Base-by-base conservation (phyloP, 352 stramenopile species). In the Phytophthora sp. region DNA sequence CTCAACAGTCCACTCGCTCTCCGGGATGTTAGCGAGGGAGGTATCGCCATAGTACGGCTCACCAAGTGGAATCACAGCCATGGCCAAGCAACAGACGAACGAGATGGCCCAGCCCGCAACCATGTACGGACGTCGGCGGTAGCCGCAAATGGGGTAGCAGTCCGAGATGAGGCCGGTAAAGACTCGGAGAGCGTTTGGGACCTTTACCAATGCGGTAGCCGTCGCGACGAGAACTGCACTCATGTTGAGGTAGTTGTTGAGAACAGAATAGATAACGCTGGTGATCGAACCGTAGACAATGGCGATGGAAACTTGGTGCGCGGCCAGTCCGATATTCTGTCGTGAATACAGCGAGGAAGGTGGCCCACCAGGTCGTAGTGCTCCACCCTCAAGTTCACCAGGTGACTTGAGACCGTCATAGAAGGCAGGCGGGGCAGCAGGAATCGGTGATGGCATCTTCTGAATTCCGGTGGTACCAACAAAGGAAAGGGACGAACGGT, bases 231-330 rank as follows among this genome's bases (percentile, higher is more conserved):
- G 55, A 23, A 64, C 70, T 3, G 57, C 66, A n/a, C 63, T 74
- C 58, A 85, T 75, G 62, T 82, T 74, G 32, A 87, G 58, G 55
- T 85, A 88, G 46, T 84, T 80, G 62, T 78, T 82, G 10, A 87
- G 64, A 17, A 87, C 63, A 5, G 77, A 71, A 65, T 86, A 86
- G 61, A 84, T 68, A 11, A 66, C 43, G 20, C 68, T 49, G 18
- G 35, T 39, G 11, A 73, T 71, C 3, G 58, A 61, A 2, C 75
- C 77, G 46, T 81, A 79, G 11, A 84, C 49, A 38, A 84, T 42
- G 6, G 69, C 69, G 2, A 83, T 49, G 1, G 59, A 64, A 5
- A 64, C 62, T 20, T 77, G 71, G 45, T 81, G 74, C 11, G 63
- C 58, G 13, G 82, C 49, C 9, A 87, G 35, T 6, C 77, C 77